A percentile compares a stretch with the other conserved stretches of the same genome.
phyloP scores from a whole-genome alignment of 257 asterid species.

The Prunella vulgaris region DNA sequence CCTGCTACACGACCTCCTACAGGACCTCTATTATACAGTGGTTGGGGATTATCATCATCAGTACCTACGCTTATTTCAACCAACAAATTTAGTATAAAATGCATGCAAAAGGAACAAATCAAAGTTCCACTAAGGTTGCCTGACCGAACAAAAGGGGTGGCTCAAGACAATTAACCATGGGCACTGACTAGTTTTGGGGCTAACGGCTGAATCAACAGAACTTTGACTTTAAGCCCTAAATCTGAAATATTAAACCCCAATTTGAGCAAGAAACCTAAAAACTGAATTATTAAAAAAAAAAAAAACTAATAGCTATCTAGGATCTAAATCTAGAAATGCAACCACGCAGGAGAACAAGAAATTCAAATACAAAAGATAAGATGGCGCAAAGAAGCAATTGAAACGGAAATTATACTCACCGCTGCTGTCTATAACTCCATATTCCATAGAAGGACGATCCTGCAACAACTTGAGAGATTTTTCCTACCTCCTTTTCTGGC shows the following conservation, averaged over 20 bases:
- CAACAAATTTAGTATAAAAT: constrained; percentile 10
- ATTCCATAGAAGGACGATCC: constrained; percentile 37
- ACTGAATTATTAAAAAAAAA: not conserved
- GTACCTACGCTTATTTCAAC: constrained; percentile 37
- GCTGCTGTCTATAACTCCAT: constrained; percentile 40
- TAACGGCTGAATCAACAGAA: not conserved
- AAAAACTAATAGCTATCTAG: constrained; percentile 14
- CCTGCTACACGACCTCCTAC: constrained; percentile 41
- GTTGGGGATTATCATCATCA: constrained; percentile 52
- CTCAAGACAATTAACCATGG: not conserved
- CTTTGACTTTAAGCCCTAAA: constrained; percentile 20
- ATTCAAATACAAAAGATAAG: constrained; percentile 8
- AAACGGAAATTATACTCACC: constrained; percentile 24
- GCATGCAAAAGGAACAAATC: not conserved
- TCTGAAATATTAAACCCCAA: constrained; percentile 15
- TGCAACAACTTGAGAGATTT: not conserved
- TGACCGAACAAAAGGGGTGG: not conserved
- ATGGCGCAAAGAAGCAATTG: not conserved
- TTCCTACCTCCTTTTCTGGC: not conserved
- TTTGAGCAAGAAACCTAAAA: constrained; percentile 17
- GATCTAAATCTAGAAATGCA: constrained; percentile 18
- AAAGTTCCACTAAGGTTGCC: not conserved
- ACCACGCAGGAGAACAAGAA: not conserved
- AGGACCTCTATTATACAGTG: constrained; percentile 39
- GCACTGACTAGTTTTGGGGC: not conserved